phyloP scores from a whole-genome alignment of 305 asterid genomes.

The Fraxinus platypoda region DNA sequence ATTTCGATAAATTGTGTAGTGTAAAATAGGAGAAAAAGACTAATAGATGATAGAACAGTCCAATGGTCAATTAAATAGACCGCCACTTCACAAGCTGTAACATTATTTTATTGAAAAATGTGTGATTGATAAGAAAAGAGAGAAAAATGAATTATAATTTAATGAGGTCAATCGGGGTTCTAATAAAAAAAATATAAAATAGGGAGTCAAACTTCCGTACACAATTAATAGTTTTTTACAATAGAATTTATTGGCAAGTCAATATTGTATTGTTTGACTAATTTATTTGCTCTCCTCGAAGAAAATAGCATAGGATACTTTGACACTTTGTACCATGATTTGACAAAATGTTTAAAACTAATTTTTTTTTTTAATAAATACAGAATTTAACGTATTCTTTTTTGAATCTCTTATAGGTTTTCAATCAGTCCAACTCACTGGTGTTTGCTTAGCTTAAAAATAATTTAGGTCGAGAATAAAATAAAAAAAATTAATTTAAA shows the following conservation, averaged over 20 bases:
- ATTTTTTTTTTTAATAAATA: not conserved
- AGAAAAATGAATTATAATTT: too few relatives aligned
- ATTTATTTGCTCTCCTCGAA: not conserved
- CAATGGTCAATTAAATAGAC: not conserved
- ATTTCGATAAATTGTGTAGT: too few relatives aligned
- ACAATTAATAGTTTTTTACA: too few relatives aligned
- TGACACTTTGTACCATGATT: not conserved
- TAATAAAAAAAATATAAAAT: too few relatives aligned
- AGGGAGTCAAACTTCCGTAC: not conserved
- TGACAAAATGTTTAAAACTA: not conserved
- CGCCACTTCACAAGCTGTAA: not conserved
- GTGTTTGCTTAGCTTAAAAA: not conserved
- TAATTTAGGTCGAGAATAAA: too few relatives aligned
- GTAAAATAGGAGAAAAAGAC: too few relatives aligned
- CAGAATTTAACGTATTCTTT: not conserved
- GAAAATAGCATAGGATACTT: not conserved
- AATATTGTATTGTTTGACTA: not conserved
- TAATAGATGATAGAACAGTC: too few relatives aligned
- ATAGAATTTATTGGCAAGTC: not conserved
- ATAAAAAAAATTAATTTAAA: too few relatives aligned
- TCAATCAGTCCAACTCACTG: not conserved
- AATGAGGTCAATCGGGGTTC: too few relatives aligned
- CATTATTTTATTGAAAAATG: too few relatives aligned
- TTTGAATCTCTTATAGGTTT: not conserved
- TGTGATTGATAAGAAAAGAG: too few relatives aligned